Evolutionary conservation across 257 asterid species (phyloP), one percentile per base, ranked within the genome.

Genomic region (Solanum lycopersicoides): DNA sequence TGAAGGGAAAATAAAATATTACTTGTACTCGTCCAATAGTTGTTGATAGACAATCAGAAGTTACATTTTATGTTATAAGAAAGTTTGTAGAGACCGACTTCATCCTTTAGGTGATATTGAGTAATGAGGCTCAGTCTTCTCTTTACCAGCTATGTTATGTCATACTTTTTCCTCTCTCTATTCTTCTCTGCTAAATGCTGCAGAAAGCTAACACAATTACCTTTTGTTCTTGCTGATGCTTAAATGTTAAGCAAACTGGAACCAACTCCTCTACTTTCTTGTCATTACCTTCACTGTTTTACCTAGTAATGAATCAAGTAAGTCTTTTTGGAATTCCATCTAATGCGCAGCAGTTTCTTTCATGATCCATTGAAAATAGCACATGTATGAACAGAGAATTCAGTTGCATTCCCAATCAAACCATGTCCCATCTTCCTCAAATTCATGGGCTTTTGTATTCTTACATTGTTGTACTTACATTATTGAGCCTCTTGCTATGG

Each of bases 401-500:
- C 44, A 50, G 30, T 47, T 47, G 66, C 85, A 47, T 50, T n/a
- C n/a, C n/a, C n/a, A n/a, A n/a, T n/a, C n/a, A n/a, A n/a, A n/a
- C n/a, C n/a, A n/a, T n/a, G n/a, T n/a, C n/a, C n/a, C n/a, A n/a
- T n/a, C n/a, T n/a, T n/a, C n/a, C n/a, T n/a, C n/a, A n/a, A n/a
- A n/a, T n/a, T n/a, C n/a, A n/a, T n/a, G n/a, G n/a, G n/a, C n/a
- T n/a, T n/a, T n/a, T n/a, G n/a, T n/a, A n/a, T n/a, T n/a, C n/a
- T n/a, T n/a, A n/a, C n/a, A n/a, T n/a, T n/a, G n/a, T n/a, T n/a
- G n/a, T n/a, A n/a, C n/a, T 50, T 82, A 3, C 74, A 53, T 86
- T 73, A 18, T 73, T 69, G 74, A 87, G 73, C 83, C 69, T 89
- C 76, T 90, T 53, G n/a, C 25, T 63, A 77, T 45, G 35, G 86